Evolutionary conservation across 768 basidiomycete species (phyloP).

Genomic region (Boletus eberwhitei): DNA sequence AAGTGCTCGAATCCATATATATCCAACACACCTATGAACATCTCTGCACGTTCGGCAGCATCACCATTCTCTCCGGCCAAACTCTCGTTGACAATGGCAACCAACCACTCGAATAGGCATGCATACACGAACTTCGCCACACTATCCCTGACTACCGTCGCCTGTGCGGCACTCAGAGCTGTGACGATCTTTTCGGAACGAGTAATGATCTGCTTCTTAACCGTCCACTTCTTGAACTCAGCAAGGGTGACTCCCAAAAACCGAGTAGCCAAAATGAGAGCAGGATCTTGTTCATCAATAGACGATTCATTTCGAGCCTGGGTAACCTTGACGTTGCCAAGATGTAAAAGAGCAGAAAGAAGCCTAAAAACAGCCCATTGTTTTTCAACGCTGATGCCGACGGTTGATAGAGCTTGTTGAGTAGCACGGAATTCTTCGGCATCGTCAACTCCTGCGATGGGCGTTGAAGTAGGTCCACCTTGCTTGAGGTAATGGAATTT

Average conservation of each 20-base stretch:
- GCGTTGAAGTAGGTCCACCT: conserved; percentile 83
- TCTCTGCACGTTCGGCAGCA: conserved; percentile 85
- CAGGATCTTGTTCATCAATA: conserved; percentile 79
- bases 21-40: conserved; percentile 99
- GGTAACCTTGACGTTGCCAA: conserved; percentile 95
- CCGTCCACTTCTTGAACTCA: conserved; percentile 98
- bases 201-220: conserved; percentile 96
- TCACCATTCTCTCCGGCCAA: conserved; percentile 93
- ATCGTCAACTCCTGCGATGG: conserved; percentile 92
- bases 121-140: conserved; percentile 99
- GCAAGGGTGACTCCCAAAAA: conserved; percentile 86
- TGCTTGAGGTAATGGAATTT: conserved; percentile 93
- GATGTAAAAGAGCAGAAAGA: conserved; percentile 87
- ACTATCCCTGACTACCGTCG: conserved; percentile 90
- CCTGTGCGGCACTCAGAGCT: conserved; percentile 78
- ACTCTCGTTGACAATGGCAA: conserved; percentile 95
- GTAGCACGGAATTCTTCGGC: conserved; percentile 92
- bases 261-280: conserved; percentile 76
- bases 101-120: conserved; percentile 98
- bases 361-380: conserved; percentile 98
- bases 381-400: conserved; percentile 95
- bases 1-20: conserved; percentile 98
- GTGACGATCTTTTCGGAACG: conserved; percentile 95
- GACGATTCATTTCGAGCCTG: conserved; percentile 77
- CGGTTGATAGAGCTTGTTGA: conserved; percentile 92